Conservation (phyloP, 257 asterid species). For the Salvia splendens region DNA sequence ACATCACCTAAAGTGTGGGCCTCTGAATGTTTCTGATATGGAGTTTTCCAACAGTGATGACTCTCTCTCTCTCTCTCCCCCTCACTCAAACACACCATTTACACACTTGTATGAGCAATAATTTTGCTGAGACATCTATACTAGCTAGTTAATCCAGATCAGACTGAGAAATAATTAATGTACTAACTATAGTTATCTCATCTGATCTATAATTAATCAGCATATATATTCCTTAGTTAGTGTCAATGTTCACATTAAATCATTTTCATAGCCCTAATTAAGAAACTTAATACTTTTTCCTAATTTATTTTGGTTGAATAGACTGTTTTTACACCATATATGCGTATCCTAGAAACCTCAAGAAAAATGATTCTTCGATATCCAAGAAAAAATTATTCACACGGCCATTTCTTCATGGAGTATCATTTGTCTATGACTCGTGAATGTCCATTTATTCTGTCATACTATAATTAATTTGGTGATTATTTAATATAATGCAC, state of each 20-base stretch:
- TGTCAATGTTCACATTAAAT: conserved; percentile 21
- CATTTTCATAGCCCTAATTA: not conserved
- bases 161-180: not conserved
- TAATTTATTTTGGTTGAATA: not conserved
- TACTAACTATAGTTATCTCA: not conserved
- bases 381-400: too few relatives aligned
- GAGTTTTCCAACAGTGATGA: conserved; percentile 6
- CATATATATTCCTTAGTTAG: not conserved
- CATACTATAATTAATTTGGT: not conserved
- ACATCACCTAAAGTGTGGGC: conserved; percentile 5
- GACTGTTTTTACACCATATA: not conserved
- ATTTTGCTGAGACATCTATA: not conserved
- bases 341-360: not conserved
- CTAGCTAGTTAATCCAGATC: not conserved
- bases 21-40: not conserved
- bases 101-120: not conserved
- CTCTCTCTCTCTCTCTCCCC: not conserved
- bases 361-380: not conserved
- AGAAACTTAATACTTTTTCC: conserved; percentile 17
- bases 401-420: too few relatives aligned
- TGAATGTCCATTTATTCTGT: not conserved
- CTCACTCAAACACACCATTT: not conserved
- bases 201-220: not conserved
- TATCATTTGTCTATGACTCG: too few relatives aligned
- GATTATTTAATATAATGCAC: not conserved